These are phyloP conservation scores for Nemania abortiva DNA, from an alignment of 2,329 filamentous ascomycete genomes.

Conservation along the genomic window DNA sequence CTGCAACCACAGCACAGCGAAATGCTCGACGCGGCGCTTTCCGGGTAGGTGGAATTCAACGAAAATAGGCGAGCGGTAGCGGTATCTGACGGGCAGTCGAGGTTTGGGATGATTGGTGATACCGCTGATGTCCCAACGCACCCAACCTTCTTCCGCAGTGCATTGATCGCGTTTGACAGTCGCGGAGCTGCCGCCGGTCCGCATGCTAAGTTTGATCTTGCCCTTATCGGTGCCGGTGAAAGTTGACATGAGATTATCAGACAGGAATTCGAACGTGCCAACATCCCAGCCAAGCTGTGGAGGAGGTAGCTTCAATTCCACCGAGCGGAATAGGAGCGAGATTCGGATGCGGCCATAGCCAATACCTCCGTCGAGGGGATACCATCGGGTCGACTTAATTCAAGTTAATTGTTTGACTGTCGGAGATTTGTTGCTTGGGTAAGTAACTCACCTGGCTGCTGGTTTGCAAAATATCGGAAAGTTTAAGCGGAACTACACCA, in stretches of 20 bases:
- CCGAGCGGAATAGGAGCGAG: slow-evolving; percentile 88
- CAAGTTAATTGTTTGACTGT: slow-evolving; percentile 43
- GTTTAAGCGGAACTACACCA: slow-evolving; percentile 87
- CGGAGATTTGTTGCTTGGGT: background rate
- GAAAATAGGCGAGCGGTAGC: slow-evolving; percentile 89
- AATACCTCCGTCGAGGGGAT: slow-evolving; percentile 94
- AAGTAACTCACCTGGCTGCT: slow-evolving; percentile 72
- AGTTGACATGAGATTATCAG: slow-evolving; percentile 74
- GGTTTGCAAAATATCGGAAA: slow-evolving; percentile 89
- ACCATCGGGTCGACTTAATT: slow-evolving; percentile 76
- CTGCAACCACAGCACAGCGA: slow-evolving; percentile 86
- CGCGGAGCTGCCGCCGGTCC: slow-evolving; percentile 86
- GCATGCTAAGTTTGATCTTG: slow-evolving; percentile 81
- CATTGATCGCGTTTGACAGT: slow-evolving; percentile 75
- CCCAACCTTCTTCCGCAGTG: slow-evolving; percentile 66
- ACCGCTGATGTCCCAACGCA: slow-evolving; percentile 64
- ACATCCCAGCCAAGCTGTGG: slow-evolving; percentile 93
- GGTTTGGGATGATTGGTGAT: slow-evolving; percentile 60
- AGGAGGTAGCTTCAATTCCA: slow-evolving; percentile 87
- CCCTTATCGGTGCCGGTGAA: slow-evolving; percentile 66
- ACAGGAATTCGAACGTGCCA: slow-evolving; percentile 90
- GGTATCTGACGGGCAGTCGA: slow-evolving; percentile 87
- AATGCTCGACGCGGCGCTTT: slow-evolving; percentile 78
- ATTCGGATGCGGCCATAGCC: slow-evolving; percentile 91
- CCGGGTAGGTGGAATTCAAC: slow-evolving; percentile 83